A percentile compares a stretch with the other conserved stretches of the same genome.
Conservation (phyloP, 208 protist genomes). For the Wallacemonas sp. region DNA sequence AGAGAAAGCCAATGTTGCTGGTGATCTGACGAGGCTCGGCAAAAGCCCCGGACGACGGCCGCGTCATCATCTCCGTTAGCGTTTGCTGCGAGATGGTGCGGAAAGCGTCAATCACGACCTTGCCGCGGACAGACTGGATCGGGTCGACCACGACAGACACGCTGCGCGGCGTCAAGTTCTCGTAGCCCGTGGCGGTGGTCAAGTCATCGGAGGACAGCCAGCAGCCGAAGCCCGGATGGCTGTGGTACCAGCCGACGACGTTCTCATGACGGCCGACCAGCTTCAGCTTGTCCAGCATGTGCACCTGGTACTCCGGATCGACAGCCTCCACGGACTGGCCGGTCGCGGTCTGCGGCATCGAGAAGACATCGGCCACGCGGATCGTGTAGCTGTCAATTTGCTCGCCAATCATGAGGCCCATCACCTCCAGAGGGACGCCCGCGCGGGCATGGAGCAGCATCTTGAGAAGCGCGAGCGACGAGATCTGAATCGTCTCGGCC, state of each 20-base stretch:
- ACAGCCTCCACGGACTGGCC: slow-evolving; percentile 99
- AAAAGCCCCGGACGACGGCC: slow-evolving; percentile 20
- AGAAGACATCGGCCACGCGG: slow-evolving; percentile 98
- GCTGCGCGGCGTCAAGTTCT: slow-evolving; percentile 97
- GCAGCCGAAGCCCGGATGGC: slow-evolving; percentile 99
- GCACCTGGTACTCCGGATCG: slow-evolving; percentile 99
- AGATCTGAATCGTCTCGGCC: slow-evolving; percentile 99
- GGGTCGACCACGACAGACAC: slow-evolving; percentile 99
- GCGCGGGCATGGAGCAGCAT: slow-evolving; percentile 99
- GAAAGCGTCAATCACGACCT: slow-evolving; percentile 99
- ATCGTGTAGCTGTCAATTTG: slow-evolving; percentile 99
- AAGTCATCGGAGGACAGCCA: slow-evolving; percentile 99
- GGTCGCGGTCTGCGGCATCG: slow-evolving; percentile 98
- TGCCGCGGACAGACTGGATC: slow-evolving; percentile 99
- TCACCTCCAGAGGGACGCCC: slow-evolving; percentile 99
- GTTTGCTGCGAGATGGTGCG: slow-evolving; percentile 94
- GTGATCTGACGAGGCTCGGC: slow-evolving; percentile 99
- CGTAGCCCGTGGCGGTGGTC: slow-evolving; percentile 98
- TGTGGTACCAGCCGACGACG: slow-evolving; percentile 99
- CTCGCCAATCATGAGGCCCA: slow-evolving; percentile 99
- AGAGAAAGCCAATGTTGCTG: slow-evolving; percentile 99
- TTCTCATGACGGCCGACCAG: slow-evolving; percentile 98
- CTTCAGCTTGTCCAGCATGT: slow-evolving; percentile 99
- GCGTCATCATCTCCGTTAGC: slow-evolving; percentile 82
- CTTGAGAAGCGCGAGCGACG: slow-evolving; percentile 99